Evolutionary conservation across 2,329 filamentous ascomycete species (phyloP).

Genomic region (Ambrosiella xylebori): DNA sequence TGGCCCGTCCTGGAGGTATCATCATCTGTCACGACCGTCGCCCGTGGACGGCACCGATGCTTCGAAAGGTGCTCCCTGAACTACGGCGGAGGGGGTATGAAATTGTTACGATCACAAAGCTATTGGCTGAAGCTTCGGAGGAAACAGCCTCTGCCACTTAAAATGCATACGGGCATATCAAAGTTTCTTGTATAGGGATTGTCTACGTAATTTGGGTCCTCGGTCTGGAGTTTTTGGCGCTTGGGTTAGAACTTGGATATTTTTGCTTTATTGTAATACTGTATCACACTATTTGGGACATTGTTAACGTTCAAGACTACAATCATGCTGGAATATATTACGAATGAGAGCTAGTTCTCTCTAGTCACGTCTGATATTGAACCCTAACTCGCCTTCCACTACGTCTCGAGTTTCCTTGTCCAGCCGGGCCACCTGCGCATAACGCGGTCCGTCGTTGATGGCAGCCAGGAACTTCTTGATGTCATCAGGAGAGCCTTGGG

Average conservation of each 20-base stretch:
- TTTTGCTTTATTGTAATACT: not conserved
- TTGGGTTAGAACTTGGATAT: not conserved
- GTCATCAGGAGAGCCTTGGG: conserved; percentile 52
- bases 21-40: conserved; percentile 76
- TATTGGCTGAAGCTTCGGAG: conserved; percentile 28
- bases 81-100: conserved; percentile 51
- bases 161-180: not conserved
- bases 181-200: conserved; percentile 5
- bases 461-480: conserved; percentile 57
- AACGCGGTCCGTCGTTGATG: conserved; percentile 54
- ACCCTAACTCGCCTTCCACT: too few species aligned
- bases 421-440: conserved; percentile 56
- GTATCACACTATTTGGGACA: not conserved
- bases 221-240: not conserved
- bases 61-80: conserved; percentile 54
- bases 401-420: conserved; percentile 33
- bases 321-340: not conserved
- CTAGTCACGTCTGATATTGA: too few species aligned
- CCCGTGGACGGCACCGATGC: conserved; percentile 68
- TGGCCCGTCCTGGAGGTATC: conserved; percentile 58
- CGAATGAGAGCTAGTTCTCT: conserved; percentile 49
- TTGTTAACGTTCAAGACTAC: not conserved
- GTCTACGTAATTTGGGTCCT: not conserved
- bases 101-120: conserved; percentile 52
- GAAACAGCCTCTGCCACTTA: not conserved